A percentile compares a stretch with the other conserved stretches of the same genome.
Conservation (phyloP, 331 rosid species). For the Cydonia oblonga region DNA sequence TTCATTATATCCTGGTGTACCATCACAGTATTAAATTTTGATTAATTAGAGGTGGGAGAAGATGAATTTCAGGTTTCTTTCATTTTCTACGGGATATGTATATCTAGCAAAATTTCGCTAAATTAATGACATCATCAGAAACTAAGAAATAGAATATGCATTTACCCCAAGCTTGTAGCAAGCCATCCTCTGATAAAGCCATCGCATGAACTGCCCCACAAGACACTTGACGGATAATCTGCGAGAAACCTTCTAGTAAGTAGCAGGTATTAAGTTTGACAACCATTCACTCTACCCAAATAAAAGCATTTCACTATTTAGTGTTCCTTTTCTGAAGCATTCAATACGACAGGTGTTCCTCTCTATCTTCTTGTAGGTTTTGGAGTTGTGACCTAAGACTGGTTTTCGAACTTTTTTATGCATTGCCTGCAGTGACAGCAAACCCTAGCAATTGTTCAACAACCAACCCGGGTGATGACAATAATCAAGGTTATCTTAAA, state of each 20-base stretch:
- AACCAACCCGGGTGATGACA: not conserved
- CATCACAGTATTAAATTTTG: conserved; percentile 30
- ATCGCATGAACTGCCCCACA: conserved; percentile 88
- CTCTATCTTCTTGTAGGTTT: not conserved
- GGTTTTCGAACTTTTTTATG: not conserved
- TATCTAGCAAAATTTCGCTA: conserved; percentile 8
- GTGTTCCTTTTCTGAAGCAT: not conserved
- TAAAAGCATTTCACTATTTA: not conserved
- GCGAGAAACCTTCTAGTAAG: conserved; percentile 3
- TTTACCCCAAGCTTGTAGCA: conserved; percentile 85
- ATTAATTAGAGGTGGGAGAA: conserved; percentile 21
- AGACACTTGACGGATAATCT: conserved; percentile 76
- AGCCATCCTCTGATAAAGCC: conserved; percentile 81
- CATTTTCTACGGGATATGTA: not conserved
- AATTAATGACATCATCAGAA: not conserved
- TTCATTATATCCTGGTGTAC: conserved; percentile 89
- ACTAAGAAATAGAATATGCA: not conserved
- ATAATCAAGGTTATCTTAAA: not conserved
- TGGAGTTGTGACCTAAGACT: not conserved
- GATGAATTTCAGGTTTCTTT: conserved; percentile 12
- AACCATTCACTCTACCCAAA: not conserved
- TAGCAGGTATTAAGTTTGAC: not conserved
- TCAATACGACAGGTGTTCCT: not conserved
- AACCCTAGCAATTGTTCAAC: not conserved
- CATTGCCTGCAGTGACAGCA: not conserved